phyloP scores from a whole-genome alignment of 2,329 filamentous ascomycete species.

The Stachybotrys chartarum region DNA sequence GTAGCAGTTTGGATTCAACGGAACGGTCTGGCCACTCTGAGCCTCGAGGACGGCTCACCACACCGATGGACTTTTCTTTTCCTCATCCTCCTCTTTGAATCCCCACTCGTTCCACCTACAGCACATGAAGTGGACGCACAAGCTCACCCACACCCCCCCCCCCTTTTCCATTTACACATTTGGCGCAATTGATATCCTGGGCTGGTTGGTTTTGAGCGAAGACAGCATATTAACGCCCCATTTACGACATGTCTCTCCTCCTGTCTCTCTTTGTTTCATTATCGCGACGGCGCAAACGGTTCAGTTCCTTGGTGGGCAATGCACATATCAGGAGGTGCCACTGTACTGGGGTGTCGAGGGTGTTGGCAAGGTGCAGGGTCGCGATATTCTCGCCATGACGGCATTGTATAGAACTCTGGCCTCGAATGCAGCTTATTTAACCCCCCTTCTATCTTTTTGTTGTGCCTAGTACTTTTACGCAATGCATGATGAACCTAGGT shows the following conservation, averaged over 20 bases:
- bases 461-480: neutral
- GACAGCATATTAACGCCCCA: neutral
- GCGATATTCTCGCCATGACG: neutral
- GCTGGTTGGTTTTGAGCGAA: neutral
- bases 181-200: neutral
- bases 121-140: neutral
- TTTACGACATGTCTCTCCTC: neutral
- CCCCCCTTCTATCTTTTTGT: neutral
- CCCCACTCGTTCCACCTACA: neutral
- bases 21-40: too few species aligned
- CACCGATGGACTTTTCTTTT: neutral
- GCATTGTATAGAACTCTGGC: neutral
- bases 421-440: neutral
- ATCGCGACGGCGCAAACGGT: neutral
- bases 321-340: conserved; percentile 3
- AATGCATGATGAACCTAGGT: neutral
- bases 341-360: neutral
- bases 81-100: neutral
- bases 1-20: neutral
- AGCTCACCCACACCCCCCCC: neutral
- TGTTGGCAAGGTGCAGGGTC: neutral
- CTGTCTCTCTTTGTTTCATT: neutral
- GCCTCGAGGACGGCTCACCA: too few species aligned
- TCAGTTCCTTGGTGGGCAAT: neutral
- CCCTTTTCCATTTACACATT: neutral